Evolutionary conservation across 305 asterid species (phyloP), one percentile per base, ranked within the genome.

Genomic region (Coffea humblotiana): DNA sequence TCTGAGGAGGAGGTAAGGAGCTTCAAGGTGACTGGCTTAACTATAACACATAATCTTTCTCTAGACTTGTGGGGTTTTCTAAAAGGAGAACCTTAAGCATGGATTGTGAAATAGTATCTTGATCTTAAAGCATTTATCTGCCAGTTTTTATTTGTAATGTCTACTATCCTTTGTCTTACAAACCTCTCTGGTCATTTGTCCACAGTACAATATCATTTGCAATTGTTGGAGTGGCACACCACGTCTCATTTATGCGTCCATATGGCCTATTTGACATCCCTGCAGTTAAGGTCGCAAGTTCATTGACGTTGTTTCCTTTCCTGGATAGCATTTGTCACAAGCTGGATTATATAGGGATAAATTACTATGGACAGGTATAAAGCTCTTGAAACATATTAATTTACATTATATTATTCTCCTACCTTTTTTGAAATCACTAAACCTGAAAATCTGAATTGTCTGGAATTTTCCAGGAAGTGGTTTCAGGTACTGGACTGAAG

Each of bases 301-400:
- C 98, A 6, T 71, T 95, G 86, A 83, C 96, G 27, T 78, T 82
- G 82, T 93, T 84, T 76, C 90, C 97, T 6, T 95, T 89, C 81
- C 65, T 93, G 89, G 98, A 95, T 90, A 79, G 86, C 78, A 89
- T 93, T 75, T 87, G 93, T 9, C 91, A 88, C 84, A 95, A 93
- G 84, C n/a, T 93, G 89, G 98, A 95, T 87, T 95, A 92, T 83
- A 89, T 95, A 29, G 99, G 99, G 78, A 91, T 95, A 85, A 95
- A 95, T 83, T 95, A 95, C 85, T 93, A 95, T 73, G 99, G 99
- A 76, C 99, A 95, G 97, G 99, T 94, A 75, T 21, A 69, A n/a
- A 65, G 54, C 65, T 52, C 51, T 80, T 40, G n/a, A 35, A 37
- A 15, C 3, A 65, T 64, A 72, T 61, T 25, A 13, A 40, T 68